phyloP scores from a whole-genome alignment of 2,329 filamentous ascomycete species.

The Apiospora sp. region DNA sequence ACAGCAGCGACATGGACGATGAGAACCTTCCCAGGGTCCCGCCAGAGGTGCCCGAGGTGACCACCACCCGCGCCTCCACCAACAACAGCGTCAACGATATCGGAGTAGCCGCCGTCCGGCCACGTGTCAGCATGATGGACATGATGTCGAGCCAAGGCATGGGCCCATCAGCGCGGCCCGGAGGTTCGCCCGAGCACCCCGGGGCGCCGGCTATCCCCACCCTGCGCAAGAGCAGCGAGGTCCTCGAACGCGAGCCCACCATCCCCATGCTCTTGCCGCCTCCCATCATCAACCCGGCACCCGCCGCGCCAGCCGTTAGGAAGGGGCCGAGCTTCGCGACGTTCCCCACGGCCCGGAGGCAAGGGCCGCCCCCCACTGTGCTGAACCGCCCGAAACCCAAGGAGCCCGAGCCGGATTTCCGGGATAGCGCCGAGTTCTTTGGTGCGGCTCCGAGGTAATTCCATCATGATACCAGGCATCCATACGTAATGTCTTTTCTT shows the following conservation, averaged over 20 bases:
- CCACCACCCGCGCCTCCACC: too few species aligned
- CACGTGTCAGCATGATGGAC: constrained; percentile 26
- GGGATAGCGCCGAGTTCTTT: not conserved
- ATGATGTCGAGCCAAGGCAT: constrained; percentile 23
- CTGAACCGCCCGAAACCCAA: not conserved
- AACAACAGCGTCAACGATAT: not conserved
- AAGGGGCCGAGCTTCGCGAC: constrained; percentile 38
- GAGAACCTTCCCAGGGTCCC: constrained; percentile 24
- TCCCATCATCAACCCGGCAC: constrained; percentile 4
- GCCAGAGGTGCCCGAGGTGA: not conserved
- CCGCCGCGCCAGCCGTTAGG: constrained; percentile 28
- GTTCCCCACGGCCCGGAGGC: constrained; percentile 37
- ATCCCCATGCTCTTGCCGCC: constrained; percentile 18
- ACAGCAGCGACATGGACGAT: constrained; percentile 40
- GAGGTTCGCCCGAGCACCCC: not conserved
- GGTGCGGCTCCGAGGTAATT: not conserved
- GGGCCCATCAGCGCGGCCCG: constrained; percentile 23
- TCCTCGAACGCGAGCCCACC: not conserved
- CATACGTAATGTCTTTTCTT: not conserved
- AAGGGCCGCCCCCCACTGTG: not conserved
- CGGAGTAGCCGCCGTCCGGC: constrained; percentile 25
- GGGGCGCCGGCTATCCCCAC: not conserved
- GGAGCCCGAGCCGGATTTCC: not conserved
- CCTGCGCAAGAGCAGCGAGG: constrained; percentile 16
- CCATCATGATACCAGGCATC: not conserved